Base-by-base conservation (phyloP, 768 basidiomycete genomes). In the Lanmaoa rubissima region DNA sequence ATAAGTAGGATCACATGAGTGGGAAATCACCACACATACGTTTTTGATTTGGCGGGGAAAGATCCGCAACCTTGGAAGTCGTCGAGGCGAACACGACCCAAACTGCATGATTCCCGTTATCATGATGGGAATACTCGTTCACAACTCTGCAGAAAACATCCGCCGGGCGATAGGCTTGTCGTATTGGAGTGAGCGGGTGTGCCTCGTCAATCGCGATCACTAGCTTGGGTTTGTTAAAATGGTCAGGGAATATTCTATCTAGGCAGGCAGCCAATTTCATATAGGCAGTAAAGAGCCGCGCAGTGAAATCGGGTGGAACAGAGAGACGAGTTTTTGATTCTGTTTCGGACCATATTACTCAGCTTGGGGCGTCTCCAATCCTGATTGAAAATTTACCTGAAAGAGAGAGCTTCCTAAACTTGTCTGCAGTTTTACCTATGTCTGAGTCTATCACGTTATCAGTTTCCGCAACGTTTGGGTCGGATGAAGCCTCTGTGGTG, bases 51-150 rank as follows among this genome's bases (percentile, higher is more conserved):
- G 63, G 56, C 0, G 46, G 59, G 0, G 53, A 44, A 28, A 65
- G 54, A 41, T 61, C 48, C 0, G 53, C 41, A 1, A 62, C 55
- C 8, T 46, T 55, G 5, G 60, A 62, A 4, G 57, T 53, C 1
- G 60, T 65, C 1, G 64, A 65, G 5, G 51, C 61, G 7, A 65
- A 65, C 13, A 54, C 58, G 1, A 55, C 51, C 64, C 64, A 65
- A 16, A 62, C 43, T 0, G 53, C 44, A 34, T 65, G 43, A 3
- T 39, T 13, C 5, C 21, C 2, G 13, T 24, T 24, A 24, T 24
- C 1, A 24, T 26, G 1, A n/a, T 55, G 60, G 0, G 64, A 65
- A 45, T 57, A 62, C 4, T 48, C 16, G 10, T 51, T 62, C 0
- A 59, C 44, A 0, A 51, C 39, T 21, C 52, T 54, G 42, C 51